Percentiles rank a stretch among this genome's conserved stretches.
These are phyloP conservation scores for Hydrangea macrophylla DNA, from an alignment of 148 eudicot genomes.

Conservation along the genomic window DNA sequence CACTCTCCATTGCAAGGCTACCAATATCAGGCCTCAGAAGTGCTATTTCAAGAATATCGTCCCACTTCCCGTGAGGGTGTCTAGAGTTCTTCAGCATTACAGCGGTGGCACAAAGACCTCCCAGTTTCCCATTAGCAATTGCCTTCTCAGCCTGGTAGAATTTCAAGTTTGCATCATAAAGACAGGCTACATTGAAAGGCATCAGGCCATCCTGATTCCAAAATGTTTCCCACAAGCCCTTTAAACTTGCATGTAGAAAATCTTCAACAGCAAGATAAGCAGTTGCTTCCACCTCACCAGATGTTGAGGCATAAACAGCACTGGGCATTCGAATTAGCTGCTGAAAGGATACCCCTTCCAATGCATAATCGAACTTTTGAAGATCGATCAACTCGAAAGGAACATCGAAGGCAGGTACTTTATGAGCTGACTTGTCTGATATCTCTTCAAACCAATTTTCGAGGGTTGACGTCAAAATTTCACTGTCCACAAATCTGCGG, in stretches of 20 bases:
- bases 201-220: conserved; percentile 66
- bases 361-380: conserved; percentile 89
- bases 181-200: conserved; percentile 71
- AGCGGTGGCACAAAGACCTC: conserved; percentile 72
- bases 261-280: conserved; percentile 84
- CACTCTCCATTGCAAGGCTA: conserved; percentile 43
- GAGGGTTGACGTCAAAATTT: conserved; percentile 47
- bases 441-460: conserved; percentile 68
- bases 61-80: conserved; percentile 95
- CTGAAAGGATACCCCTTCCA: conserved; percentile 83
- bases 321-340: conserved; percentile 94
- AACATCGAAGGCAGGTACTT: conserved; percentile 48
- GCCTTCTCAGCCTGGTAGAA: conserved; percentile 89
- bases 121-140: conserved; percentile 71
- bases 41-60: conserved; percentile 78
- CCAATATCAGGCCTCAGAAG: conserved; percentile 68
- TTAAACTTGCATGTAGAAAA: conserved; percentile 77
- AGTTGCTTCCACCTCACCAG: conserved; percentile 62
- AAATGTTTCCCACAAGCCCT: conserved; percentile 90
- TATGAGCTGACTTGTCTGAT: conserved; percentile 32
- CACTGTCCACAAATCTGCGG: conserved; percentile 69
- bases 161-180: conserved; percentile 55
- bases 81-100: conserved; percentile 73
- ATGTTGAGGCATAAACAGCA: conserved; percentile 76
- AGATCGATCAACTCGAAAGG: conserved; percentile 91